phyloP scores from a whole-genome alignment of 2,329 filamentous ascomycete species.

The Ceratocystis albifundus region DNA sequence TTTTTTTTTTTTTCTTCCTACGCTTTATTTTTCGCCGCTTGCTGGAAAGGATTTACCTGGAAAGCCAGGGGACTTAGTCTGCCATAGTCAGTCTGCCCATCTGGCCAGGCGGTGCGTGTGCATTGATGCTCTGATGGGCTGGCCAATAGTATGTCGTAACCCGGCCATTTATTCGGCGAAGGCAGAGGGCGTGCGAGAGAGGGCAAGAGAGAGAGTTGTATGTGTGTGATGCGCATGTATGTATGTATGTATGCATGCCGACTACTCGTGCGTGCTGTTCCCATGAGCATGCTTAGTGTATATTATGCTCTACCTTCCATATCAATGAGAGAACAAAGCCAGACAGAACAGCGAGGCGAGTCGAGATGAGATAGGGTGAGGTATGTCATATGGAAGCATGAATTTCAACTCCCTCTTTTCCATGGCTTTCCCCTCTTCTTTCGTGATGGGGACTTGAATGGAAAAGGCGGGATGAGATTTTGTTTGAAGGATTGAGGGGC shows the following conservation, averaged over 20 bases:
- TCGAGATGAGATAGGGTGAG: neutral
- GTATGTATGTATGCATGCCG: neutral
- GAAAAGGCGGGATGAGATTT: slow-evolving; percentile 9
- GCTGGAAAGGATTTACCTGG: neutral
- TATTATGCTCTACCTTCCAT: no score
- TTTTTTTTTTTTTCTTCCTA: neutral
- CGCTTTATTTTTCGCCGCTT: neutral
- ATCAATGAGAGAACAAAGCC: no score
- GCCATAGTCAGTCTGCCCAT: no score
- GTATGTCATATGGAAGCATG: neutral
- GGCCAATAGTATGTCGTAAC: slow-evolving; percentile 1
- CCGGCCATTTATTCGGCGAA: slow-evolving; percentile 20
- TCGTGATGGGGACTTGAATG: neutral
- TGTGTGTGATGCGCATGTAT: neutral
- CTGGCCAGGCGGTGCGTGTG: neutral
- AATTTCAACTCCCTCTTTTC: neutral
- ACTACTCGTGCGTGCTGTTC: neutral
- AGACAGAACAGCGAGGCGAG: no score
- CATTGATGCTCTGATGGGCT: slow-evolving; percentile 5
- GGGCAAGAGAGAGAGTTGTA: neutral
- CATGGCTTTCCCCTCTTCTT: slow-evolving; percentile 1
- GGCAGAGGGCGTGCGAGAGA: neutral
- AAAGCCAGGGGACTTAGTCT: neutral
- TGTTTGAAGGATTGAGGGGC: slow-evolving; percentile 18
- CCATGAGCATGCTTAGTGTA: no score